Conservation (phyloP, 176 grass and related monocot genomes). For the Echinochloa phyllopogon region DNA sequence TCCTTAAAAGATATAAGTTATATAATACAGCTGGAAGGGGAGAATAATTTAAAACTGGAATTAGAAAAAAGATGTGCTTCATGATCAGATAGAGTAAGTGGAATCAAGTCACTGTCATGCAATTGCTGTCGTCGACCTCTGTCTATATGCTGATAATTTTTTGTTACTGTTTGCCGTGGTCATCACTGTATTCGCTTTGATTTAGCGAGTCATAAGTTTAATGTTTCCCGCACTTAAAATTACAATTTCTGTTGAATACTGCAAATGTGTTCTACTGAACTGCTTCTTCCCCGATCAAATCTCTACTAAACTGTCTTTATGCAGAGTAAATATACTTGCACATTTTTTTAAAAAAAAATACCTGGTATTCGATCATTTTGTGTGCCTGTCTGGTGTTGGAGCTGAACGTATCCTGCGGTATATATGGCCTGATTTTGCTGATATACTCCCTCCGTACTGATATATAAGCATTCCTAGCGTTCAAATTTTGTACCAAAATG, state of each 20-base stretch:
- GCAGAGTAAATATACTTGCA: not conserved
- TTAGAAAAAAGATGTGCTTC: not conserved
- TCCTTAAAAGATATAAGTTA: not conserved
- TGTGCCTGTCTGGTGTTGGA: not conserved
- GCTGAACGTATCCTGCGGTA: not conserved
- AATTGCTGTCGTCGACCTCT: not conserved
- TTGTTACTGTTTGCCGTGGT: not conserved
- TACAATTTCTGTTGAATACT: too few relatives aligned
- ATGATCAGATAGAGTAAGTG: slow-evolving; percentile 10
- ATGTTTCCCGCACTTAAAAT: not conserved
- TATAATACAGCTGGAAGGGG: not conserved
- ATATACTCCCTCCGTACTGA: too few relatives aligned
- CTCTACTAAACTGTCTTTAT: not conserved
- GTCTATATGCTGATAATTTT: not conserved
- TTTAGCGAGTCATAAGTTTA: not conserved
- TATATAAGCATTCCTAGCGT: too few relatives aligned
- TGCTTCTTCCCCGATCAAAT: too few relatives aligned
- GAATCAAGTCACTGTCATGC: not conserved
- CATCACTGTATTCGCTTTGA: not conserved
- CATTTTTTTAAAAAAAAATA: not conserved
- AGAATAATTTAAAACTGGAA: not conserved
- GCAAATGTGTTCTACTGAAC: too few relatives aligned
- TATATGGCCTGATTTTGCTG: not conserved
- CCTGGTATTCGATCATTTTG: not conserved
- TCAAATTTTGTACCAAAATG: too few relatives aligned